Evolutionary conservation across 192 early-diverging fungal genomes (phyloP), one percentile per base, ranked within the genome.

Genomic region (Coemansia sp.): DNA sequence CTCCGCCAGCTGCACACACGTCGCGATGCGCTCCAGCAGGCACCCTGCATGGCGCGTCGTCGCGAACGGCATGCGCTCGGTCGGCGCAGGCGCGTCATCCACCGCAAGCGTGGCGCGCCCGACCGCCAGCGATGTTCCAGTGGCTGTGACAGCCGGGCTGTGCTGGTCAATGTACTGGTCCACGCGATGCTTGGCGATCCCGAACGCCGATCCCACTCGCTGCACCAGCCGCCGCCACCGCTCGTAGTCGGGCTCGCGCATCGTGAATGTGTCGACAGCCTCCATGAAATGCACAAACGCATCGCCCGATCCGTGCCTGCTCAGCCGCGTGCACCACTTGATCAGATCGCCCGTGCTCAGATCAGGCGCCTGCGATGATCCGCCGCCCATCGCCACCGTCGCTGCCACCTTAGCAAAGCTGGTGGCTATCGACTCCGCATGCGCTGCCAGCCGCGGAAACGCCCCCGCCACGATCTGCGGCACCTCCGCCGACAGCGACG

Each of bases 331-430:
- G 67, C 93, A 95, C 94, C 94, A 98, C 61, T 93, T 93, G 74
- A 96, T 83, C 36, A 98, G 74, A 70, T 96, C 96, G 48, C 96
- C 84, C 6, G 93, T 83, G 14, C 92, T 91, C 27, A 94, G 83
- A 0, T 10, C 5, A 1, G 22, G 63, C 67, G 34, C 3, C 10
- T 83, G 67, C 5, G 75, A n/a, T n/a, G n/a, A 62, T 25, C 6
- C 8, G 84, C 69, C 7, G 74, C 45, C 45, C 11, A 72, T 55
- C 29, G 75, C 75, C 9, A 82, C 66, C 22, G 72, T 70, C 17
- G 79, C 79, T n/a, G 82, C 68, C 38, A 87, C 67, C n/a, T 47
- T 57, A 14, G 69, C 50, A 29, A 87, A 65, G 0, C 75, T 73
- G 38, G 81, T 53, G 57, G 84, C 88, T 11, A 89, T 72, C 22